phyloP scores from a whole-genome alignment of 2,329 filamentous ascomycete genomes.

The Fusarium tuaranense region DNA sequence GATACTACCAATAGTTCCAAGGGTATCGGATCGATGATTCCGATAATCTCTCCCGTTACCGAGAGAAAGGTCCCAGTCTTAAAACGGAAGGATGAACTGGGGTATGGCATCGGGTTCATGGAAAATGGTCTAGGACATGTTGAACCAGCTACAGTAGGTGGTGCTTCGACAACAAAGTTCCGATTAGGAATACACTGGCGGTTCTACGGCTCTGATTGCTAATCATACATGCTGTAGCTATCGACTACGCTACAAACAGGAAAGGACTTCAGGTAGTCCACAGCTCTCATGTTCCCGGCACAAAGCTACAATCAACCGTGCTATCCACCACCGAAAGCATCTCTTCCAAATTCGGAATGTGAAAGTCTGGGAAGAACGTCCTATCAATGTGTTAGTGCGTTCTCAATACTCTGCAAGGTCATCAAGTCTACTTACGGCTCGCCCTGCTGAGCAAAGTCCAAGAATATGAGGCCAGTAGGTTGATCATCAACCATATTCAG shows the following conservation, averaged over 20 bases:
- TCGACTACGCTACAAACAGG: neutral
- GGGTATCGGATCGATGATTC: conserved; percentile 1
- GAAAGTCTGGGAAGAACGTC: conserved; percentile 4
- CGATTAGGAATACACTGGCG: neutral
- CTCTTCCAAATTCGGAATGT: conserved; percentile 15
- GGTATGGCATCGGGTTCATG: neutral
- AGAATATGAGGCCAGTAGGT: neutral
- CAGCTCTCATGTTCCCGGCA: neutral
- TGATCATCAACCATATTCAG: neutral
- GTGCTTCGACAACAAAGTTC: neutral
- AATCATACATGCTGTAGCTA: neutral
- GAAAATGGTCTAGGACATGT: neutral
- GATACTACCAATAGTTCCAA: neutral
- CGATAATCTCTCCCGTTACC: neutral
- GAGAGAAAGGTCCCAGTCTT: neutral
- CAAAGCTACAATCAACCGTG: neutral
- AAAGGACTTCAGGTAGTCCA: rapidly evolving
- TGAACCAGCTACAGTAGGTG: neutral
- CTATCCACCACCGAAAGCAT: conserved; percentile 5
- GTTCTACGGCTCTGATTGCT: neutral
- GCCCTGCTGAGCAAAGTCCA: conserved; percentile 8
- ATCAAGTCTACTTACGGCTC: conserved; percentile 8
- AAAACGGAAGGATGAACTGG: neutral
- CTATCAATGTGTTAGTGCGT: neutral
- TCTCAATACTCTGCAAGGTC: no score